Evolutionary conservation across 805 yeast species (phyloP).

Genomic region (Cyberlindnera suaveolens): DNA sequence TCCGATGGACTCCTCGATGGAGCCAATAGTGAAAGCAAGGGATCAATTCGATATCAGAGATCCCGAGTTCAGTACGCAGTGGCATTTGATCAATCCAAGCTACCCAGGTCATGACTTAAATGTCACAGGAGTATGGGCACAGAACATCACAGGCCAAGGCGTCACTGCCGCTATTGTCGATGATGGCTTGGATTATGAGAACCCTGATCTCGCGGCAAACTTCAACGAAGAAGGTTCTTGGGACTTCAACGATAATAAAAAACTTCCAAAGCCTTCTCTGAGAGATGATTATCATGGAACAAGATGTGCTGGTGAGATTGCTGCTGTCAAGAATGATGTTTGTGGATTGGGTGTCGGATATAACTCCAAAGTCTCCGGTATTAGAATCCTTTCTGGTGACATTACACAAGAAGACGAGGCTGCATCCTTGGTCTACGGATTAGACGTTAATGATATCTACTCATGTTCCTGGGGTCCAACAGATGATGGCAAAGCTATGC

Average conservation of each 20-base stretch:
- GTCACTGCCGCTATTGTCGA: conserved; percentile 86
- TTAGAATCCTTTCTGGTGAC: conserved; percentile 78
- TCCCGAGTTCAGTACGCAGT: conserved; percentile 78
- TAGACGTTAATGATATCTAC: conserved; percentile 85
- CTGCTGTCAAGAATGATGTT: conserved; percentile 69
- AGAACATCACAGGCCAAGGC: conserved; percentile 75
- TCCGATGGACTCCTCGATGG: conserved; percentile 47
- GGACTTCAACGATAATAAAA: conserved; percentile 79
- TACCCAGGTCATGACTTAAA: conserved; percentile 83
- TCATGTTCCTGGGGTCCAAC: conserved; percentile 99
- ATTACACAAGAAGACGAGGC: conserved; percentile 89
- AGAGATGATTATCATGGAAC: conserved; percentile 91
- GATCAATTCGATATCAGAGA: conserved; percentile 61
- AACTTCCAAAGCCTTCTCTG: conserved; percentile 74
- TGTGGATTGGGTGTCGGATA: conserved; percentile 99
- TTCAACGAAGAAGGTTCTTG: conserved; percentile 80
- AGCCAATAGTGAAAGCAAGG: conserved; percentile 39
- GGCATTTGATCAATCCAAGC: conserved; percentile 81
- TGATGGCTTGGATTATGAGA: conserved; percentile 86
- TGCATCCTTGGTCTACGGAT: conserved; percentile 70
- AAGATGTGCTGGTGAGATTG: conserved; percentile 96
- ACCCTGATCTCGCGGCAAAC: conserved; percentile 62
- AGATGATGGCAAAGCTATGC: conserved; percentile 84
- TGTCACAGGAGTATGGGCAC: conserved; percentile 78
- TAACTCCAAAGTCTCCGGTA: conserved; percentile 79